These are phyloP conservation scores for Peronospora destructor DNA, from an alignment of 352 stramenopile species.

Conservation along the genomic window DNA sequence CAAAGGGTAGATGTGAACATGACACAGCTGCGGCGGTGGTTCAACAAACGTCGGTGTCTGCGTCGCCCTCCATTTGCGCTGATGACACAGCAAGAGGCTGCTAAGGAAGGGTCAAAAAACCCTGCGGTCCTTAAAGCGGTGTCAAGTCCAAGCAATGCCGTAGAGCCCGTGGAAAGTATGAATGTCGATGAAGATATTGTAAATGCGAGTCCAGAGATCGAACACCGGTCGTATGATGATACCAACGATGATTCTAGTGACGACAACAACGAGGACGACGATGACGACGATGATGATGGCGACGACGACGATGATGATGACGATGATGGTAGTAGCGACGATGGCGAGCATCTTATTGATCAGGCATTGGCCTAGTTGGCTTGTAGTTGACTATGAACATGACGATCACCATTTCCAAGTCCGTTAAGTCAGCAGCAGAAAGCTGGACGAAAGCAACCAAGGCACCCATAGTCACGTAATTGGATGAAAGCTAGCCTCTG, in stretches of 20 bases:
- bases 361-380: constrained; percentile 22
- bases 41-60: constrained; percentile 82
- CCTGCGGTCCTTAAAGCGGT: constrained; percentile 29
- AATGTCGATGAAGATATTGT: constrained; percentile 24
- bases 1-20: constrained; percentile 79
- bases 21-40: constrained; percentile 79
- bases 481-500: constrained; percentile 12
- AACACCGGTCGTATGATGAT: constrained; percentile 36
- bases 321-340: constrained; percentile 30
- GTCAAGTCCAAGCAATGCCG: constrained; percentile 18
- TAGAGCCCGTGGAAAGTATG: constrained; percentile 26
- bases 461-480: constrained; percentile 13
- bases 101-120: constrained; percentile 50
- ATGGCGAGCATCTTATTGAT: constrained; percentile 32
- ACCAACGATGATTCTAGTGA: constrained; percentile 45
- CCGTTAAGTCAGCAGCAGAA: constrained; percentile 6
- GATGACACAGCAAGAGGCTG: constrained; percentile 71
- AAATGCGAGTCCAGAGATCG: constrained; percentile 26
- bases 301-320: constrained; percentile 27
- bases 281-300: constrained; percentile 35
- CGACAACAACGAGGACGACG: constrained; percentile 42
- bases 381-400: constrained; percentile 6
- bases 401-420: constrained; percentile 2
- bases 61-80: constrained; percentile 72
- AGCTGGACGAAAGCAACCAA: constrained; percentile 1